A percentile compares a stretch with the other conserved stretches of the same genome.
These are phyloP conservation scores for Solanum chaucha DNA, from an alignment of 257 asterid genomes.

Conservation along the genomic window DNA sequence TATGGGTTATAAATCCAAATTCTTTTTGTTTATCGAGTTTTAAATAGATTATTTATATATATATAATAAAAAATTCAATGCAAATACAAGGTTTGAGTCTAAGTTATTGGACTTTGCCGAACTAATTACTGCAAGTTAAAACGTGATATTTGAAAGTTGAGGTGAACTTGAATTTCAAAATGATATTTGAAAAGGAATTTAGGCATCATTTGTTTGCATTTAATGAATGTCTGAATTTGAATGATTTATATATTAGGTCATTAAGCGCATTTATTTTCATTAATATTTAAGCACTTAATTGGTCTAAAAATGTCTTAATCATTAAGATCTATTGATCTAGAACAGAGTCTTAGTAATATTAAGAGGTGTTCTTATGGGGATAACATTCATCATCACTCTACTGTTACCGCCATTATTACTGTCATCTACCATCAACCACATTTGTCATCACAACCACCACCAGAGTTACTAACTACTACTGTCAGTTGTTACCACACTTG, in stretches of 20 bases:
- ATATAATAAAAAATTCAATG: neutral
- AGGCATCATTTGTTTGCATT: too few species aligned
- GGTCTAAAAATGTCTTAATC: neutral
- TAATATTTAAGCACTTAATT: neutral
- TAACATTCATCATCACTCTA: neutral
- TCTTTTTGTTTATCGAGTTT: too few species aligned
- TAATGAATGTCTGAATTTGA: neutral
- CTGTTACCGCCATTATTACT: too few species aligned
- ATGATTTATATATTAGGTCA: too few species aligned
- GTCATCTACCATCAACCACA: too few species aligned
- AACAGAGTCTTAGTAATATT: too few species aligned
- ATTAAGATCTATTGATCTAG: neutral
- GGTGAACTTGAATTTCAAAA: neutral
- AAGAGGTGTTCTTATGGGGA: neutral
- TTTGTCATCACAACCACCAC: too few species aligned
- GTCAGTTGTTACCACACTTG: too few species aligned
- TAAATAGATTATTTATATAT: neutral
- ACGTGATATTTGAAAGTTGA: neutral
- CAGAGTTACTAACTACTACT: too few species aligned
- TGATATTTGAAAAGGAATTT: too few species aligned
- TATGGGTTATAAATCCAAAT: neutral
- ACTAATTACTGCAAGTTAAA: neutral
- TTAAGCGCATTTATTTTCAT: neutral
- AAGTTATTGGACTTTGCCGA: neutral
- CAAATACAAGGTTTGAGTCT: neutral